Evolutionary conservation across 768 basidiomycete species (phyloP).

Genomic region (Tulasnella sp.): DNA sequence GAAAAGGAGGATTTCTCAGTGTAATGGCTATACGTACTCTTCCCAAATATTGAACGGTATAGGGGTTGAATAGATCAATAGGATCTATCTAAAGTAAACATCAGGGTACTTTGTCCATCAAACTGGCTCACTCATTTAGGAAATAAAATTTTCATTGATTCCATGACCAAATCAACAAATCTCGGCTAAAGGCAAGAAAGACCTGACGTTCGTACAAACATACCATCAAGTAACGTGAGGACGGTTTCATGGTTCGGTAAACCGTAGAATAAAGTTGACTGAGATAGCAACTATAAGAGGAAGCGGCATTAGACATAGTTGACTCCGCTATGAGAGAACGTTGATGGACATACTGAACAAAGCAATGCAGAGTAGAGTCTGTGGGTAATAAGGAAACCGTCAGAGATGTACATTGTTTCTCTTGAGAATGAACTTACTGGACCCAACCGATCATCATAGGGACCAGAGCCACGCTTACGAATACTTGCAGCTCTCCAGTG

Average conservation of each 20-base stretch:
- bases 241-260: constrained; percentile 32
- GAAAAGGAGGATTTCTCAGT: too few relatives aligned
- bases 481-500: constrained; percentile 95
- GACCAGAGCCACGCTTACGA: constrained; percentile 77
- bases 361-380: constrained; percentile 76
- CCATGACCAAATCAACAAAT: too few relatives aligned
- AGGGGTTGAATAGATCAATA: too few relatives aligned
- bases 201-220: too few relatives aligned
- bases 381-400: constrained; percentile 16
- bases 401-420: constrained; percentile 14
- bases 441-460: constrained; percentile 92
- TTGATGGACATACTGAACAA: constrained; percentile 46
- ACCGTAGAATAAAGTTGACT: constrained; percentile 75
- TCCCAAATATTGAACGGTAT: too few relatives aligned
- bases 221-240: too few relatives aligned
- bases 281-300: constrained; percentile 56
- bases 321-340: constrained; percentile 4
- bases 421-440: constrained; percentile 50
- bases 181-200: too few relatives aligned
- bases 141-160: too few relatives aligned
- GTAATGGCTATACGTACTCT: too few relatives aligned
- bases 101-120: too few relatives aligned
- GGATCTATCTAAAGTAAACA: too few relatives aligned
- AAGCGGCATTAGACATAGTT: constrained; percentile 11
- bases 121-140: too few relatives aligned